Conservation (phyloP, 1,139 yeast genomes). For the Debaryomyces nepalensis region DNA sequence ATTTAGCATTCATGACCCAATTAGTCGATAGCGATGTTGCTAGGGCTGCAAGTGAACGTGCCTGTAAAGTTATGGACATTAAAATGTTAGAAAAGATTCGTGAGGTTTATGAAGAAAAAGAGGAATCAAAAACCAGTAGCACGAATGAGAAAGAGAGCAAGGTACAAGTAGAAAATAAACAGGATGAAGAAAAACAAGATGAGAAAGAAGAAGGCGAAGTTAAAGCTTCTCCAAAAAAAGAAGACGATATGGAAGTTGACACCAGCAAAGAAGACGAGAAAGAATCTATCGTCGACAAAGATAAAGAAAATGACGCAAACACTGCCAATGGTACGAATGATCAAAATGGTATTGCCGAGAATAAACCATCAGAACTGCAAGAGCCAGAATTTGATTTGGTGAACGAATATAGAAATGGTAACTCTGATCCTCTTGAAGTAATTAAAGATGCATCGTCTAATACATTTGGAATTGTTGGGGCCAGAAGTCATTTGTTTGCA, state of each 20-base stretch:
- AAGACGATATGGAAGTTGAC: conserved; percentile 9
- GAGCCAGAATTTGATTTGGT: conserved; percentile 7
- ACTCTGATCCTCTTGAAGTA: conserved; percentile 18
- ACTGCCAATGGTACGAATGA: conserved; percentile 9
- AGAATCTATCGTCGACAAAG: conserved; percentile 11
- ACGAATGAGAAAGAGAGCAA: neutral
- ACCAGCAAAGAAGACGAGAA: conserved; percentile 12
- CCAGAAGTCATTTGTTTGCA: conserved; percentile 83
- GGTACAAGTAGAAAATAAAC: conserved; percentile 13
- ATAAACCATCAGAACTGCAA: conserved; percentile 9
- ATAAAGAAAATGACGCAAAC: conserved; percentile 10
- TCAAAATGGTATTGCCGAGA: conserved; percentile 11
- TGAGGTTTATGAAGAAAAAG: conserved; percentile 20
- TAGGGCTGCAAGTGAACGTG: conserved; percentile 75
- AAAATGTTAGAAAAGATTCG: conserved; percentile 45
- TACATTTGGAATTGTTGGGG: conserved; percentile 72
- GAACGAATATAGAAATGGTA: conserved; percentile 12
- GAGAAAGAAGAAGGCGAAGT: conserved; percentile 2
- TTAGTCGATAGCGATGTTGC: conserved; percentile 88
- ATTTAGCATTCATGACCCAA: conserved; percentile 83
- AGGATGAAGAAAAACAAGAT: conserved; percentile 3
- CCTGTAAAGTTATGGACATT: conserved; percentile 62
- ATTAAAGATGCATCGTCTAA: conserved; percentile 55
- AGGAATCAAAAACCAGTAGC: conserved; percentile 14
- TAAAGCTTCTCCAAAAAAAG: conserved; percentile 1